A percentile compares a stretch with the other conserved stretches of the same genome.
These are phyloP conservation scores for Digitaria exilis DNA, from an alignment of 202 grass and related monocot species.

Conservation along the genomic window DNA sequence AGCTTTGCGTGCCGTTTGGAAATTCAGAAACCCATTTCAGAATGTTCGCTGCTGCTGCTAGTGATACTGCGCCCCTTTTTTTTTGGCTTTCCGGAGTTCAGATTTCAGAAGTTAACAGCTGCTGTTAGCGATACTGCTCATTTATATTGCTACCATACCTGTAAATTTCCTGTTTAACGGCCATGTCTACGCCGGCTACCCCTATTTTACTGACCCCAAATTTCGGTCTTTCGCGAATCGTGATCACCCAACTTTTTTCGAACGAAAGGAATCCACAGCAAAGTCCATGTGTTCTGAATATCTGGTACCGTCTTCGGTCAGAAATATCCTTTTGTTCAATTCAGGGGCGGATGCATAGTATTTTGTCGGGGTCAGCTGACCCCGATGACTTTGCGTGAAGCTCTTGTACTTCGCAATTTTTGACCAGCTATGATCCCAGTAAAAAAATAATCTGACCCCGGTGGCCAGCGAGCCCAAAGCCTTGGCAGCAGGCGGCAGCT, in stretches of 20 bases:
- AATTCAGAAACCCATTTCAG: slow-evolving; percentile 32
- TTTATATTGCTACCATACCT: neutral
- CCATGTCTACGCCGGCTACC: too few relatives aligned
- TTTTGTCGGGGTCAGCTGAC: too few relatives aligned
- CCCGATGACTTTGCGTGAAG: too few relatives aligned
- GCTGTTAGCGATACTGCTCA: neutral
- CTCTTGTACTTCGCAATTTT: too few relatives aligned
- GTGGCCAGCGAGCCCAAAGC: too few relatives aligned
- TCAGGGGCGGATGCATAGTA: too few relatives aligned
- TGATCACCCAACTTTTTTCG: neutral
- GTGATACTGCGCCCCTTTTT: slow-evolving; percentile 2
- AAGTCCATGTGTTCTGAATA: too few relatives aligned
- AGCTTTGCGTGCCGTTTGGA: neutral
- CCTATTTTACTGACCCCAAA: neutral
- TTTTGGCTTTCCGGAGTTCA: neutral
- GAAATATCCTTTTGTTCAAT: neutral
- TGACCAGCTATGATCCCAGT: too few relatives aligned
- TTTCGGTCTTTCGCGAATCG: neutral
- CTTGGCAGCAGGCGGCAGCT: too few relatives aligned
- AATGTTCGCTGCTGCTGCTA: neutral
- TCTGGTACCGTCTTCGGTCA: neutral
- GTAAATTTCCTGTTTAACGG: neutral
- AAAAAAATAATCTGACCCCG: too few relatives aligned
- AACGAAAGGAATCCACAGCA: neutral
- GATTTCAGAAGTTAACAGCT: slow-evolving; percentile 23